A percentile compares a stretch with the other conserved stretches of the same genome.
phyloP scores from a whole-genome alignment of 164 flowering plant genomes.

The Paratinospora sagittata region DNA sequence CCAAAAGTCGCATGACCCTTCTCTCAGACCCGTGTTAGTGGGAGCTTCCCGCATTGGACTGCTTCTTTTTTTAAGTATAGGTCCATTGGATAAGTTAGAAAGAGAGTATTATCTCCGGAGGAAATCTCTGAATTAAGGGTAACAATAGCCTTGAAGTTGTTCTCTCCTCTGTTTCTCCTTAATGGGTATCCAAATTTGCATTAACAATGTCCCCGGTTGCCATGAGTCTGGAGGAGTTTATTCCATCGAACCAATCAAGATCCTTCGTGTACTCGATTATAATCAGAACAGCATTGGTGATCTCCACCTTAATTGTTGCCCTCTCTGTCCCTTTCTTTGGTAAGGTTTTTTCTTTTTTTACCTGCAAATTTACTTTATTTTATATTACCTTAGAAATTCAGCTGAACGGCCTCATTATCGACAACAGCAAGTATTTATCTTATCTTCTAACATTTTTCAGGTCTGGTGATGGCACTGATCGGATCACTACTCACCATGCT shows the following conservation, averaged over 20 bases:
- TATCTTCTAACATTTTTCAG: conserved; percentile 28
- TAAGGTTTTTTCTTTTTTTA: conserved; percentile 22
- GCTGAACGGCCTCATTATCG: background rate
- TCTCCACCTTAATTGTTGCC: conserved; percentile 75
- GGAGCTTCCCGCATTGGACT: too few species aligned
- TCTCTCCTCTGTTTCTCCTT: conserved; percentile 32
- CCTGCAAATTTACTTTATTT: too few species aligned
- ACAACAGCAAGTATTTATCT: background rate
- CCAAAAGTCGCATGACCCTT: too few species aligned
- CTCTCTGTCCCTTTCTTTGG: conserved; percentile 86
- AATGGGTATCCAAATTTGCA: conserved; percentile 60
- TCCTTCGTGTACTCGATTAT: conserved; percentile 55
- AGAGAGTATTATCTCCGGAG: too few species aligned
- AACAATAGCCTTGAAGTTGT: too few species aligned
- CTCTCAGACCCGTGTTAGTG: too few species aligned
- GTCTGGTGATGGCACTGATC: conserved; percentile 81
- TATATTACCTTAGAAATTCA: background rate
- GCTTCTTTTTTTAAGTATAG: too few species aligned
- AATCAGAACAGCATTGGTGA: conserved; percentile 76
- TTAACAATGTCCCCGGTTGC: conserved; percentile 88
- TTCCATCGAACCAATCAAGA: conserved; percentile 59
- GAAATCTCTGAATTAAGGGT: too few species aligned
- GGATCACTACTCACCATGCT: conserved; percentile 96
- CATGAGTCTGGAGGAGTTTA: conserved; percentile 86
- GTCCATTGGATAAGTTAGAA: too few species aligned